These are phyloP conservation scores for Oryza officinalis DNA, from an alignment of 176 grass and related monocot species.

Conservation along the genomic window DNA sequence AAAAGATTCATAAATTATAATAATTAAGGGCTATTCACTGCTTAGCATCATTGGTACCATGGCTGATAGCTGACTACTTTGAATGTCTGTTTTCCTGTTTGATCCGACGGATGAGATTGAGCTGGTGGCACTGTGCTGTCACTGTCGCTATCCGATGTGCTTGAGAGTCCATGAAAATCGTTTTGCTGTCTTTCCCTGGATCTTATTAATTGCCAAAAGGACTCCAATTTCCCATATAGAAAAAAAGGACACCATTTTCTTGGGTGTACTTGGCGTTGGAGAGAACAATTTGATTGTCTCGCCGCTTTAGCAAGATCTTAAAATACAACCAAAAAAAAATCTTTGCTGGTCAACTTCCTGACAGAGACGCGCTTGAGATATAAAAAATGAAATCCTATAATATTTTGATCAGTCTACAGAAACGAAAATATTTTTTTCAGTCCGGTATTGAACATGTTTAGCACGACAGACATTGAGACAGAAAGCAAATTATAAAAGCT, in stretches of 20 bases:
- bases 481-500: neutral
- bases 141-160: neutral
- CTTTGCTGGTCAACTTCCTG: neutral
- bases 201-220: neutral
- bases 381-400: neutral
- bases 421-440: neutral
- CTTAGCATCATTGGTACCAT: neutral
- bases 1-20: too few species aligned
- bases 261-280: neutral
- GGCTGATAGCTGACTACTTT: neutral
- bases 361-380: neutral
- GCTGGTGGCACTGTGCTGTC: neutral
- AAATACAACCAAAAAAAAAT: neutral
- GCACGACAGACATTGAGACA: neutral
- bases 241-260: neutral
- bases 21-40: neutral
- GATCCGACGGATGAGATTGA: neutral
- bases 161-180: neutral
- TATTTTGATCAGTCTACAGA: neutral
- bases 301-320: neutral
- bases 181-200: neutral
- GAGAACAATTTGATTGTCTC: neutral
- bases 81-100: neutral
- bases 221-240: neutral
- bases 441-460: neutral